These are phyloP conservation scores for Fraxinus velutina DNA, from an alignment of 305 asterid species.

Conservation along the genomic window DNA sequence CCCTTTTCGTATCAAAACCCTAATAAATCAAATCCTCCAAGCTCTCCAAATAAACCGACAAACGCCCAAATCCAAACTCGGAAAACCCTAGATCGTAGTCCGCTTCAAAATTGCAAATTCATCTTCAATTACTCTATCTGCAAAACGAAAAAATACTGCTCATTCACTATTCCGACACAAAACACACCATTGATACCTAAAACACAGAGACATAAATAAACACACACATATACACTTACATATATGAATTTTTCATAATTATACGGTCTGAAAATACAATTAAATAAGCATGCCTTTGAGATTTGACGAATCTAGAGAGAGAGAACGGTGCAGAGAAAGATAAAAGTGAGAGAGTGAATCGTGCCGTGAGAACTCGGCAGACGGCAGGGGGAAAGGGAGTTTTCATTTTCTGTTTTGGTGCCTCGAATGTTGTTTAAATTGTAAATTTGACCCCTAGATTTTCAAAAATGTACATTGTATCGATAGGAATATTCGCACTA, in stretches of 20 bases:
- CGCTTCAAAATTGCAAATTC: background rate
- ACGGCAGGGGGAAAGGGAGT: constrained; percentile 15
- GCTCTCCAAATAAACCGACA: background rate
- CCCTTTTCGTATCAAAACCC: constrained; percentile 20
- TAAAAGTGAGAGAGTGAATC: constrained; percentile 22
- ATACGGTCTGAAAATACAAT: background rate
- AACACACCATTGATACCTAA: constrained; percentile 8
- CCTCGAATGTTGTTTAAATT: background rate
- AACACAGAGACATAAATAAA: background rate
- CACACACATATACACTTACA: constrained; percentile 4
- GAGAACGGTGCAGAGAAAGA: background rate
- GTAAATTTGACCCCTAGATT: background rate
- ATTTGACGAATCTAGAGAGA: constrained; percentile 1
- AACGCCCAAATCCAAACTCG: constrained; percentile 15
- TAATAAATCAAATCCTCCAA: constrained; percentile 14
- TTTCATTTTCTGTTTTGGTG: constrained; percentile 1
- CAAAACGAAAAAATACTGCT: constrained; percentile 32
- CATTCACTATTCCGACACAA: constrained; percentile 28
- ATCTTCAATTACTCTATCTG: constrained; percentile 39
- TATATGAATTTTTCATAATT: background rate
- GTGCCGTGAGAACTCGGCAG: constrained; percentile 32
- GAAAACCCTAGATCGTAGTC: constrained; percentile 44
- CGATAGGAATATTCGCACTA: background rate
- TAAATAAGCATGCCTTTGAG: background rate
- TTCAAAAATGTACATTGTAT: background rate